Evolutionary conservation across 768 basidiomycete genomes (phyloP).

Genomic region (Lentinula lateritia): DNA sequence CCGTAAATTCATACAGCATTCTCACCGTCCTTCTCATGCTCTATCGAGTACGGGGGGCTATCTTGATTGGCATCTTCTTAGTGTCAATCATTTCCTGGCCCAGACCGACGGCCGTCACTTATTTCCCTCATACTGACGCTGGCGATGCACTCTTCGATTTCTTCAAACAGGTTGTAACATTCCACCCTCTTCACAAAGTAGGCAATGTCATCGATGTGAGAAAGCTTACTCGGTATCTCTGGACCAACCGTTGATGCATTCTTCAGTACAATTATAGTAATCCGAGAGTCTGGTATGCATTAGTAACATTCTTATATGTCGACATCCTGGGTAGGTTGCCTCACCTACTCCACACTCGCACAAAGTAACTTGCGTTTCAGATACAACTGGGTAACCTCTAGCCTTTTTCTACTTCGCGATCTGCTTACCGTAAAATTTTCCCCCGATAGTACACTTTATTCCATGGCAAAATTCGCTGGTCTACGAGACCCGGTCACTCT

Average conservation of each 20-base stretch:
- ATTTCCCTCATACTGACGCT: constrained; percentile 65
- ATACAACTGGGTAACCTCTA: constrained; percentile 40
- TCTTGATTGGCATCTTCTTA: constrained; percentile 77
- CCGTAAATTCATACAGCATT: constrained; percentile 38
- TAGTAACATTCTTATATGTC: constrained; percentile 87
- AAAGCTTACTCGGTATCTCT: neutral
- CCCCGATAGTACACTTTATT: constrained; percentile 71
- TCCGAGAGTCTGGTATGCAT: constrained; percentile 80
- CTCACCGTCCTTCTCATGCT: constrained; percentile 77
- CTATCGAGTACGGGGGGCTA: constrained; percentile 79
- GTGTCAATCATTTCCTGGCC: constrained; percentile 89
- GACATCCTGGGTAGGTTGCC: constrained; percentile 64
- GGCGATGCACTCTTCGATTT: constrained; percentile 76
- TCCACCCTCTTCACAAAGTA: constrained; percentile 54
- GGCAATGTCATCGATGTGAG: constrained; percentile 68
- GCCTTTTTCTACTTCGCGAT: neutral
- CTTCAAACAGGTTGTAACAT: constrained; percentile 81
- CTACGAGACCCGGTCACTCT: constrained; percentile 78
- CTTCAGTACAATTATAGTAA: constrained; percentile 50
- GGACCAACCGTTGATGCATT: neutral
- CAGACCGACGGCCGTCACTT: constrained; percentile 73
- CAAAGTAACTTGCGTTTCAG: constrained; percentile 18
- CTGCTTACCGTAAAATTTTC: neutral
- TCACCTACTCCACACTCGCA: neutral
- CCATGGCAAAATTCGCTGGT: constrained; percentile 91